Conservation (phyloP, 148 eudicot genomes). For the Camellia sinensis region DNA sequence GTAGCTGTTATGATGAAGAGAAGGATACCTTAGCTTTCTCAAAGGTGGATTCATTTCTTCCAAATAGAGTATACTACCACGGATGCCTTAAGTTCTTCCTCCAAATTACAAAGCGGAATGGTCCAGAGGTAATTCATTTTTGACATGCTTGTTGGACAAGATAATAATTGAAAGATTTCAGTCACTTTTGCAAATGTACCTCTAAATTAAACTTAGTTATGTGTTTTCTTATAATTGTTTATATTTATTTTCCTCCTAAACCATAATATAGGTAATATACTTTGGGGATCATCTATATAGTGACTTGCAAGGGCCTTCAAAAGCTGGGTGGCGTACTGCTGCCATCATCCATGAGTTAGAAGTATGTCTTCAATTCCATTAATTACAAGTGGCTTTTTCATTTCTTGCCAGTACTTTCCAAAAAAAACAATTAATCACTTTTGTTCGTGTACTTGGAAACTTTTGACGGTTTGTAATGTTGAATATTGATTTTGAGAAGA, state of each 20-base stretch:
- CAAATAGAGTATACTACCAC: slow-evolving; percentile 76
- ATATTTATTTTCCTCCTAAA: slow-evolving; percentile 12
- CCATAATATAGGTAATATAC: slow-evolving; percentile 71
- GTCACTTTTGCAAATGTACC: not conserved
- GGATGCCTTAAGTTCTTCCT: slow-evolving; percentile 93
- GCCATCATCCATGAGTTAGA: slow-evolving; percentile 91
- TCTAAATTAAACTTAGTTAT: not conserved
- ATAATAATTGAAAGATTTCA: slow-evolving; percentile 7
- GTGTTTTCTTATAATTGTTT: not conserved
- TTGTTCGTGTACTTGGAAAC: not conserved
- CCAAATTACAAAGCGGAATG: slow-evolving; percentile 92
- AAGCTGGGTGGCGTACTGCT: slow-evolving; percentile 99
- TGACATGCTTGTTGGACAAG: slow-evolving; percentile 6
- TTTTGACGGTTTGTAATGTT: not conserved
- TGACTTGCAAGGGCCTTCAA: slow-evolving; percentile 94
- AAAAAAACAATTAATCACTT: not conserved
- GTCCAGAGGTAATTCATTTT: slow-evolving; percentile 69
- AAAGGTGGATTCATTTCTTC: slow-evolving; percentile 88
- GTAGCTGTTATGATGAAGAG: slow-evolving; percentile 81
- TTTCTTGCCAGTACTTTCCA: slow-evolving; percentile 1
- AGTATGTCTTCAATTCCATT: slow-evolving; percentile 36
- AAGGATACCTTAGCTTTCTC: slow-evolving; percentile 84
- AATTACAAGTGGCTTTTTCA: not conserved
- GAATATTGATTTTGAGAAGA: not conserved
- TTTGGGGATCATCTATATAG: slow-evolving; percentile 98